Evolutionary conservation across 2,329 filamentous ascomycete genomes (phyloP), one percentile per base, ranked within the genome.

Genomic region (Tolypocladium nubicola): DNA sequence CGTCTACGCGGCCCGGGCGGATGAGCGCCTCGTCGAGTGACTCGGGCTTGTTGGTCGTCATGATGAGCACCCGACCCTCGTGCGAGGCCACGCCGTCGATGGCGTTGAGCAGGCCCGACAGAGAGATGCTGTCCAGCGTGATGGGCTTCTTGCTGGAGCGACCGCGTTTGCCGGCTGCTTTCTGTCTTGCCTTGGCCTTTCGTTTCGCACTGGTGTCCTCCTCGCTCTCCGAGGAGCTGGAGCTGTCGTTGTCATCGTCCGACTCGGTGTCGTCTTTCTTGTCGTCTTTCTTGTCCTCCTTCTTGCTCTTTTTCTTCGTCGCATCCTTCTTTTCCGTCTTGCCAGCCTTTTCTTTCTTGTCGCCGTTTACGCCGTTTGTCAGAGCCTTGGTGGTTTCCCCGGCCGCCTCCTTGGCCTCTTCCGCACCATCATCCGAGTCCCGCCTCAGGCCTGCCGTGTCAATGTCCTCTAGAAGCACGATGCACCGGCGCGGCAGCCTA

Each of bases 1-100:
- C 74, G 61, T 92, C 88, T 4, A 92, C 84, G 1, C 87, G 78
- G 1, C 88, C 88, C 0, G 89, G 87, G 0, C 88, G 79, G 54
- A 91, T 85, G 7, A 94, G 78, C 0, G 88, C 88, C 52, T 85
- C 79, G 66, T 92, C 88, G 0, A 93, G 80, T 16, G 81, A 78
- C 63, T 92, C 85, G 3, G 86, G 86, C 59, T 84, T 81, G 70
- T 93, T 94, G 38, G 87, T 90, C 0, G 89, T 92, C 86, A 92
- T 90, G 73, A 93, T 85, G 21, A 93, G 79, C 14, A 93, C 82
- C 52, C 88, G 82, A 33, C 88, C 89, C 72, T 93, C 89, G 64
- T 89, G 87, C 3, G 85, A 88, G 1, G 87, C 87, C 1, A 91
- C 88, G 56, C 90, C 88, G 65, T 95, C 89, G 59, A 95, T 90